These are phyloP conservation scores for Ganoderma lingzhi DNA, from an alignment of 1,284 basidiomycete genomes.

Conservation along the genomic window DNA sequence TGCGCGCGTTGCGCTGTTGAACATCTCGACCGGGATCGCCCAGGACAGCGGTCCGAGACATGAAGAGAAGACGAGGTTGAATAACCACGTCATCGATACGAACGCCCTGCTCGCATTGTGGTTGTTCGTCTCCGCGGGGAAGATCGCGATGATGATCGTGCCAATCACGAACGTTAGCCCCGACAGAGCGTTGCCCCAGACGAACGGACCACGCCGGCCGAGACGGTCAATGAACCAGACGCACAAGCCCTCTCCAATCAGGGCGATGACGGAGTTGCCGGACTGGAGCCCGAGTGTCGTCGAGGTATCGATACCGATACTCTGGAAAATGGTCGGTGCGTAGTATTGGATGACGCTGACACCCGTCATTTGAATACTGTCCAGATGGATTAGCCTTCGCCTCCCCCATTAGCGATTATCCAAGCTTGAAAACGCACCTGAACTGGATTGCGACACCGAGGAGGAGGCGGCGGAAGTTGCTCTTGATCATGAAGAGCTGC, in stretches of 20 bases:
- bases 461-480: constrained; percentile 53
- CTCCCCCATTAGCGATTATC: neutral
- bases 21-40: constrained; percentile 56
- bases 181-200: constrained; percentile 60
- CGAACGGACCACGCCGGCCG: constrained; percentile 61
- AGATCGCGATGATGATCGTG: constrained; percentile 58
- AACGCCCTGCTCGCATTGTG: constrained; percentile 38
- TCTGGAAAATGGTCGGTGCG: constrained; percentile 51
- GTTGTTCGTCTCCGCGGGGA: constrained; percentile 55
- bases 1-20: constrained; percentile 65
- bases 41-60: constrained; percentile 62
- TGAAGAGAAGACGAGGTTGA: constrained; percentile 64
- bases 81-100: constrained; percentile 43
- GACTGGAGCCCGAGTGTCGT: constrained; percentile 62
- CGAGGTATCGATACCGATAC: constrained; percentile 50
- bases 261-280: constrained; percentile 67
- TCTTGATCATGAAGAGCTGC: constrained; percentile 58
- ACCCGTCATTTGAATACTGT: constrained; percentile 56
- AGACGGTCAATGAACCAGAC: constrained; percentile 65
- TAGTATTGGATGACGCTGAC: constrained; percentile 60
- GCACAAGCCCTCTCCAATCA: constrained; percentile 64
- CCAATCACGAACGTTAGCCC: constrained; percentile 63
- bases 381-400: constrained; percentile 36
- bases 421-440: constrained; percentile 26
- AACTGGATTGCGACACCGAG: constrained; percentile 48